These are phyloP conservation scores for Coniochaeta sp. DNA, from an alignment of 2,329 filamentous ascomycete genomes.

Conservation along the genomic window DNA sequence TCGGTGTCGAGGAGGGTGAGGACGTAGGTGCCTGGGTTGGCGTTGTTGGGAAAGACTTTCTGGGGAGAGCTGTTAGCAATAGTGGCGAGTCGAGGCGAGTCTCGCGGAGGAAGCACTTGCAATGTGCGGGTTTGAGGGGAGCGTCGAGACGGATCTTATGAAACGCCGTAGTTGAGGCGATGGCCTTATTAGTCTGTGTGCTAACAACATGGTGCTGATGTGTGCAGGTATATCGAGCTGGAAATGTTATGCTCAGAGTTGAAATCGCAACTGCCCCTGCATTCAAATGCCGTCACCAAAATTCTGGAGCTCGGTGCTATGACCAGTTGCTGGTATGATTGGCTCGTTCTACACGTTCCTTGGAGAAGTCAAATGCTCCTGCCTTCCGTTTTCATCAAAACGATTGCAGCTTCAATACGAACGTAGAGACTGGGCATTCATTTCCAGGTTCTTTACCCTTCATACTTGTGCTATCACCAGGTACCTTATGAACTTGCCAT, in stretches of 20 bases:
- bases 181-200: neutral
- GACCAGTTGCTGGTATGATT: neutral
- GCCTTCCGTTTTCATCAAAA: too few species aligned
- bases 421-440: too few species aligned
- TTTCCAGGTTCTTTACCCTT: too few species aligned
- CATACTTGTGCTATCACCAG: too few species aligned
- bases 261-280: neutral
- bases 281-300: neutral
- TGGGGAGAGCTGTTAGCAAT: conserved; percentile 20
- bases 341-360: too few species aligned
- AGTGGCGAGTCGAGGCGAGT: neutral
- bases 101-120: conserved; percentile 28
- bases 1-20: conserved; percentile 53
- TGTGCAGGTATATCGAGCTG: neutral
- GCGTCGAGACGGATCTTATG: conserved; percentile 29
- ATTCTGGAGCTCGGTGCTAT: neutral
- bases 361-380: too few species aligned
- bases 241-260: neutral
- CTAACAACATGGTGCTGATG: neutral
- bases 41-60: conserved; percentile 50
- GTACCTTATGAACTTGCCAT: too few species aligned
- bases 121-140: conserved; percentile 46
- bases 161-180: neutral
- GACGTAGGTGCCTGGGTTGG: conserved; percentile 39
- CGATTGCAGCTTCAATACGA: too few species aligned